Percentiles rank a stretch among this genome's conserved stretches.
These are phyloP conservation scores for Trametes polyzona DNA, from an alignment of 1,284 basidiomycete species.

Conservation along the genomic window DNA sequence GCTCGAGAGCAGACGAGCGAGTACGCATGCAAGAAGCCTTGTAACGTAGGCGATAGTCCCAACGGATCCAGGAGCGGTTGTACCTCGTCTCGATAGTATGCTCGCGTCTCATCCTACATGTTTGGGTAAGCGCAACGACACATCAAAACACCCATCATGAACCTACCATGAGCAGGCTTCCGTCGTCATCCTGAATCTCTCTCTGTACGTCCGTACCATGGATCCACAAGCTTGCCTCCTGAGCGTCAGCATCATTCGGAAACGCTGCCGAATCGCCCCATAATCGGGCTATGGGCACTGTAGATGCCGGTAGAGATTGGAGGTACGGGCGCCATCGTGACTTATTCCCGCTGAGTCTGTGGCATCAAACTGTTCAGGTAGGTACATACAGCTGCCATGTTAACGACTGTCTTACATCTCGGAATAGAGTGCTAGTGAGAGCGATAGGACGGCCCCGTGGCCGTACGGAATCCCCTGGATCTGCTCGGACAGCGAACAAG, in stretches of 20 bases:
- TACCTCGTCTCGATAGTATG: conserved; percentile 51
- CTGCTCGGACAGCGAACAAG: conserved; percentile 44
- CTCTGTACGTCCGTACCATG: conserved; percentile 32
- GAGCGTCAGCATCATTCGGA: conserved; percentile 26
- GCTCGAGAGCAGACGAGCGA: conserved; percentile 85
- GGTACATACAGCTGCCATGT: conserved; percentile 1
- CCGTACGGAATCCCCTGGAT: conserved; percentile 55
- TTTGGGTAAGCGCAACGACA: neutral
- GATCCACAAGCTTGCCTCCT: conserved; percentile 39
- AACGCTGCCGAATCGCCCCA: conserved; percentile 50
- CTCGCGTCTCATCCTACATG: conserved; percentile 49
- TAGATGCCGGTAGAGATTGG: conserved; percentile 57
- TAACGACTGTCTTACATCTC: conserved; percentile 55
- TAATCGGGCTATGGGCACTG: conserved; percentile 64
- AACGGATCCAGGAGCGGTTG: conserved; percentile 36
- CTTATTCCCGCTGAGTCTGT: conserved; percentile 41
- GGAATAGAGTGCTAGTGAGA: conserved; percentile 63
- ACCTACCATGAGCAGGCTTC: conserved; percentile 23
- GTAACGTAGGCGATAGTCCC: conserved; percentile 11
- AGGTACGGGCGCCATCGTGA: conserved; percentile 75
- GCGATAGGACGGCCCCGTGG: conserved; percentile 57
- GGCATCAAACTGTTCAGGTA: conserved; percentile 28
- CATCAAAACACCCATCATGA: neutral
- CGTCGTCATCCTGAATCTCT: conserved; percentile 28
- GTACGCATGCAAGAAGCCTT: conserved; percentile 72